Evolutionary conservation across 2,329 filamentous ascomycete genomes (phyloP), one percentile per base, ranked within the genome.

Genomic region (Didymella pomorum): DNA sequence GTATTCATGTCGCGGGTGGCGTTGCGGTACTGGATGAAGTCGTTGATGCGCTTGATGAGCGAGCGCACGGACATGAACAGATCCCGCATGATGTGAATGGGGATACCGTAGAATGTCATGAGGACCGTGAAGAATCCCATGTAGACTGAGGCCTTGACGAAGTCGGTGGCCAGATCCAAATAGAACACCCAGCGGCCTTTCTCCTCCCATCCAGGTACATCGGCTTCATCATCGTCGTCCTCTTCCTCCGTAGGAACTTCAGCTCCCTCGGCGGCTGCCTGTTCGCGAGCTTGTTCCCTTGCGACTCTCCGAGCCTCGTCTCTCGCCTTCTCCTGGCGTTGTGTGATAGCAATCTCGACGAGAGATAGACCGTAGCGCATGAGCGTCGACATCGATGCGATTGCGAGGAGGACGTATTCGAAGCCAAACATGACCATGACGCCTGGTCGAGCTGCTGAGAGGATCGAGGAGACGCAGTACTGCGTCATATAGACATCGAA

Each of bases 391-490:
- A 87, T 82, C 0, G 94, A 96, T 50, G 88, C 89, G 10, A 96
- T 89, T 2, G 87, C 84, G 60, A 98, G 80, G 42, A 99, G 88
- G 35, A 94, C 93, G 73, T 98, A 98, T 76, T 99, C 95, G 69
- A 99, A 99, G 6, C 96, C 87, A 72, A 99, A 99, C 93, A 99
- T 98, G 63, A 99, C 93, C 93, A 98, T 99, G 91, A 99, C 98
- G 58, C 96, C 95, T 0, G 94, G 93, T n/a, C 90, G 85, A 2
- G 94, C 92, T 73, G 96, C 89, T 57, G 91, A 88, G 48, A 97
- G 87, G 29, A 98, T 93, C 0, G 90, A 92, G 26, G 88, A 86
- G 61, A 96, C 83, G 58, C 90, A 89, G 76, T 97, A 97, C 47
- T 84, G 84, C 64, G 97, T 87, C 79, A 99, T 87, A 74, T 85